Evolutionary conservation across 2,329 filamentous ascomycete genomes (phyloP), one percentile per base, ranked within the genome.

Genomic region (Phyllosticta citrichinensis): DNA sequence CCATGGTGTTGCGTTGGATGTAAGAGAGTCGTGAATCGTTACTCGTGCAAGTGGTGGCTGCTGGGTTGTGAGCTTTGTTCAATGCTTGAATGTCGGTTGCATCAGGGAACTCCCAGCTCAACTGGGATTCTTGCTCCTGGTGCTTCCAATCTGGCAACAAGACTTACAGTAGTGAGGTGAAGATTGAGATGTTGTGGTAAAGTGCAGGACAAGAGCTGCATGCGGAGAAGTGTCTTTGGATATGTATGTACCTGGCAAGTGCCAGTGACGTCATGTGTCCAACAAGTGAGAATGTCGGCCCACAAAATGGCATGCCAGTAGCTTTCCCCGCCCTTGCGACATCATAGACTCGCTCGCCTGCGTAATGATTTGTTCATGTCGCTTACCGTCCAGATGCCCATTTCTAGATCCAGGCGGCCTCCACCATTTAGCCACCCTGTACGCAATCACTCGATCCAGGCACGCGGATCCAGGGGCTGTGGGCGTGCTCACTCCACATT

Each of bases 1-100:
- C 66, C 63, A 64, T 64, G 17, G 51, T 59, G 40, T n/a, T 47
- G 17, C 4, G 40, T 47, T 47, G 55, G 35, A 61, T 20, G 10
- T 53, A 47, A 47, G 40, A 47, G 14, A n/a, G 1, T 47, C 40
- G 40, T 47, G 40, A 47, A n/a, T n/a, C 40, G 40, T 47, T 5
- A n/a, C 40, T 47, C 40, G 40, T 47, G 17, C 40, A 47, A n/a
- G n/a, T 47, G 40, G 40, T n/a, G 35, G 40, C 40, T 47, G 40
- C 40, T 47, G 40, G n/a, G 17, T 17, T n/a, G 40, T 47, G 40
- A 47, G 40, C 14, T 12, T 20, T 27, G 27, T 19, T 5, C 25
- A 54, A 19, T 25, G 3, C 5, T 12, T 24, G 40, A 47, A 17
- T 12, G 35, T 17, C 5, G 35, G 35, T 11, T 40, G 33, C 33